Evolutionary conservation across 805 yeast genomes (phyloP).

Genomic region (Candida nitratophila): DNA sequence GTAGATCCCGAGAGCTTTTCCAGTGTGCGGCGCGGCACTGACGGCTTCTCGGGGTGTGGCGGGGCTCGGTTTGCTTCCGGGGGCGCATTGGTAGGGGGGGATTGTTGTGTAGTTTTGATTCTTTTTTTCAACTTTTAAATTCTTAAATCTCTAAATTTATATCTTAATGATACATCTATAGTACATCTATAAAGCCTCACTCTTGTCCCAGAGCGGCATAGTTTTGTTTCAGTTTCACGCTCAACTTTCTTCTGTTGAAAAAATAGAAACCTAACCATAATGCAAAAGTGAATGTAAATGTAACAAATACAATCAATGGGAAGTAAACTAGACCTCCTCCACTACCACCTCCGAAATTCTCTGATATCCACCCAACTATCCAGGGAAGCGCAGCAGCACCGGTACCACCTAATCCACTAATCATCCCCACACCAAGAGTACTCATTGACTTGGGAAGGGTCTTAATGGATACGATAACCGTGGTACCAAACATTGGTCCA

Average conservation of each 20-base stretch:
- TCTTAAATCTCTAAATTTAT: too few species aligned
- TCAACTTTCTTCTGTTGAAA: neutral
- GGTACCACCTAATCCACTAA: conserved; percentile 74
- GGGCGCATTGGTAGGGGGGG: too few species aligned
- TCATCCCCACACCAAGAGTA: conserved; percentile 63
- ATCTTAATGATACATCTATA: too few species aligned
- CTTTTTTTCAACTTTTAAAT: too few species aligned
- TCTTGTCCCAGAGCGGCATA: too few species aligned
- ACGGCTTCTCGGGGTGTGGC: too few species aligned
- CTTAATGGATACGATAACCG: conserved; percentile 56
- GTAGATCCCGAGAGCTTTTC: too few species aligned
- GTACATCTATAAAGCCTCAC: too few species aligned
- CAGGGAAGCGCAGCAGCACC: conserved; percentile 76
- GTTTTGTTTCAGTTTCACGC: too few species aligned
- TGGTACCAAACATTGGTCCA: conserved; percentile 60
- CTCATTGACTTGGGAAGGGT: conserved; percentile 54
- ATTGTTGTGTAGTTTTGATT: too few species aligned
- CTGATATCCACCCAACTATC: conserved; percentile 44
- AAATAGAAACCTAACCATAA: conserved; percentile 23
- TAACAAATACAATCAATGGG: conserved; percentile 16
- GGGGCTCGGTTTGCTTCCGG: too few species aligned
- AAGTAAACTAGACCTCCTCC: conserved; percentile 27
- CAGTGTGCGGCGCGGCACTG: too few species aligned
- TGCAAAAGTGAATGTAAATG: conserved; percentile 15
- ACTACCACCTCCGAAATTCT: conserved; percentile 15